phyloP scores from a whole-genome alignment of 257 asterid species.

The Vinca minor region DNA sequence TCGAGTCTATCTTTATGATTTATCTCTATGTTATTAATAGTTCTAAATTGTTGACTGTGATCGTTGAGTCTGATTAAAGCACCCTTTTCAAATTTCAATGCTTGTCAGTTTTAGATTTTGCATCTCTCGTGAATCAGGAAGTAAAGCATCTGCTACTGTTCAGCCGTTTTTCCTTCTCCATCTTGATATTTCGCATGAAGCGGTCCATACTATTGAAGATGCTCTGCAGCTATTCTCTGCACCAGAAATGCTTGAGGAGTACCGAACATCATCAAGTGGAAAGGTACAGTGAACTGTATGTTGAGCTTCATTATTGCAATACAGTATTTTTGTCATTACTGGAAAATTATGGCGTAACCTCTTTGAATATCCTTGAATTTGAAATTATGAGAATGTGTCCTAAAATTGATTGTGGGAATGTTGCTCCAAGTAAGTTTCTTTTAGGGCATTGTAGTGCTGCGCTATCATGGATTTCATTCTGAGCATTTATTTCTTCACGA shows the following conservation, averaged over 20 bases:
- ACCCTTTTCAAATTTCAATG: too few species aligned
- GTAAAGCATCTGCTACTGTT: slow-evolving; percentile 68
- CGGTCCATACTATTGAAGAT: slow-evolving; percentile 61
- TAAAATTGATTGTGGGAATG: too few species aligned
- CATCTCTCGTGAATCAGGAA: slow-evolving; percentile 42
- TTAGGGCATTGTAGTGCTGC: neutral
- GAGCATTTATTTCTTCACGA: neutral
- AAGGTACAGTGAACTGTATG: slow-evolving; percentile 32
- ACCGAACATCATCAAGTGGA: slow-evolving; percentile 56
- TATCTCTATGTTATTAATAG: neutral
- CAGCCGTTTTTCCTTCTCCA: slow-evolving; percentile 84
- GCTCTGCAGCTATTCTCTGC: slow-evolving; percentile 69
- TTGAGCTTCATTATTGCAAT: neutral
- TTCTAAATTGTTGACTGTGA: neutral
- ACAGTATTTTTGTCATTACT: neutral
- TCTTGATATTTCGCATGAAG: slow-evolving; percentile 72
- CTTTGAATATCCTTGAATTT: too few species aligned
- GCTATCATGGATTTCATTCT: neutral
- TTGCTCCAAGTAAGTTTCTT: neutral
- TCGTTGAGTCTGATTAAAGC: neutral
- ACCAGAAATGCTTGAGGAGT: slow-evolving; percentile 78
- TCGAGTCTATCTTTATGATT: neutral
- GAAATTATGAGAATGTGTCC: too few species aligned
- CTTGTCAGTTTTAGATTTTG: slow-evolving; percentile 17
- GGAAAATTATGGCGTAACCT: neutral